Conservation (phyloP, 352 stramenopile genomes). For the Pythium myriotylum region DNA sequence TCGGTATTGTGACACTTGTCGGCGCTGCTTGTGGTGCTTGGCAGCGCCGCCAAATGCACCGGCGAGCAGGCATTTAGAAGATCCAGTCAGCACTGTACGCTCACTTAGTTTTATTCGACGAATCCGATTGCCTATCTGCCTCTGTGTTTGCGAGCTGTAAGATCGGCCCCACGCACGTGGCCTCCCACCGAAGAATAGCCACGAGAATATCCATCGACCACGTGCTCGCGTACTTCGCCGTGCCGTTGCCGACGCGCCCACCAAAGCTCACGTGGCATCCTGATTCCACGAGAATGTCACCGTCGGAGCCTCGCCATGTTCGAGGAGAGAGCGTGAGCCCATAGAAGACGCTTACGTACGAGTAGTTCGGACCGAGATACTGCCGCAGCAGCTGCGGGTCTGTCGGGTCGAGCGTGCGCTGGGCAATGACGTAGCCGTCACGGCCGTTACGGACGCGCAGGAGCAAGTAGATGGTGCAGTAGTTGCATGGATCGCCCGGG, state of each 20-base stretch:
- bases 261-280: slow-evolving; percentile 31
- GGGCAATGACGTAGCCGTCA: slow-evolving; percentile 26
- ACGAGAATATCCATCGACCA: slow-evolving; percentile 30
- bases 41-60: slow-evolving; percentile 10
- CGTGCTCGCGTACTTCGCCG: slow-evolving; percentile 25
- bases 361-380: slow-evolving; percentile 14
- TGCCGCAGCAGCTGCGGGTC: slow-evolving; percentile 12
- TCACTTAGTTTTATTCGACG: too few relatives aligned
- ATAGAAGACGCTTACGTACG: slow-evolving; percentile 32
- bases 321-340: slow-evolving; percentile 25
- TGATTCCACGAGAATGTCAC: neutral
- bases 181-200: slow-evolving; percentile 32
- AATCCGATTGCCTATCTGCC: neutral
- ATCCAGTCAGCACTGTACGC: too few relatives aligned
- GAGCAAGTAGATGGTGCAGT: slow-evolving; percentile 32
- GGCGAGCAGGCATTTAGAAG: neutral
- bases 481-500: slow-evolving; percentile 23
- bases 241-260: slow-evolving; percentile 29
- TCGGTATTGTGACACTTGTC: neutral
- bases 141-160: slow-evolving; percentile 14
- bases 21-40: neutral
- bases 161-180: slow-evolving; percentile 24
- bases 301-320: neutral
- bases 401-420: slow-evolving; percentile 25
- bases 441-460: slow-evolving; percentile 21